These are phyloP conservation scores for Periconia macrospinosa DNA, from an alignment of 2,329 filamentous ascomycete species.

Conservation along the genomic window DNA sequence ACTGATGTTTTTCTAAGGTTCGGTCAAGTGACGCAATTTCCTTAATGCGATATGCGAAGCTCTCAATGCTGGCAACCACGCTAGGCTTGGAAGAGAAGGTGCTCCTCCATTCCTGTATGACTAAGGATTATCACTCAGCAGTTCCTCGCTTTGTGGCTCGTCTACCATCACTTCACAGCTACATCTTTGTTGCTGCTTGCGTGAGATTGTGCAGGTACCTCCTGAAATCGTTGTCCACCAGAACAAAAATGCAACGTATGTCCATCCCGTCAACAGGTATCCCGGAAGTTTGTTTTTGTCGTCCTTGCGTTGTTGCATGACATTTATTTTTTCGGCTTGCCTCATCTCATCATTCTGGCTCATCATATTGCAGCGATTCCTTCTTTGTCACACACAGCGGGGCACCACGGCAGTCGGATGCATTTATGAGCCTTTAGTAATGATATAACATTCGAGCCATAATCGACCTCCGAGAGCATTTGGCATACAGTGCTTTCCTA, in stretches of 20 bases:
- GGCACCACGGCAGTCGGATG: neutral
- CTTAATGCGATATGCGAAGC: neutral
- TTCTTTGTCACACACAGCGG: neutral
- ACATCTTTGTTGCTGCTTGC: neutral
- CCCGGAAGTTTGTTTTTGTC: neutral
- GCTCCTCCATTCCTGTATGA: neutral
- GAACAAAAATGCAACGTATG: neutral
- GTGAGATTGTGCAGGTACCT: neutral
- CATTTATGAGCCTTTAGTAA: neutral
- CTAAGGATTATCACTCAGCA: conserved; percentile 1
- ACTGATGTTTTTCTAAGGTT: neutral
- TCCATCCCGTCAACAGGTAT: neutral
- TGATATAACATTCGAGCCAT: neutral
- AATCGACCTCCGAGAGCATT: neutral
- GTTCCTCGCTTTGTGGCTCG: neutral
- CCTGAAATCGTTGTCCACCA: neutral
- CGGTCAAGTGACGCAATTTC: neutral
- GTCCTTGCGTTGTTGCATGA: neutral
- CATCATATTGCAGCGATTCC: neutral
- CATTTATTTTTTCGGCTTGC: too few species aligned
- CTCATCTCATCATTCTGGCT: too few species aligned
- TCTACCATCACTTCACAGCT: too few species aligned
- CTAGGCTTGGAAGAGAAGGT: neutral
- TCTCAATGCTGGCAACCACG: neutral
- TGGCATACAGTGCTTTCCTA: neutral